Evolutionary conservation across 352 stramenopile species (phyloP).

Genomic region (Phytophthora citrophthora): DNA sequence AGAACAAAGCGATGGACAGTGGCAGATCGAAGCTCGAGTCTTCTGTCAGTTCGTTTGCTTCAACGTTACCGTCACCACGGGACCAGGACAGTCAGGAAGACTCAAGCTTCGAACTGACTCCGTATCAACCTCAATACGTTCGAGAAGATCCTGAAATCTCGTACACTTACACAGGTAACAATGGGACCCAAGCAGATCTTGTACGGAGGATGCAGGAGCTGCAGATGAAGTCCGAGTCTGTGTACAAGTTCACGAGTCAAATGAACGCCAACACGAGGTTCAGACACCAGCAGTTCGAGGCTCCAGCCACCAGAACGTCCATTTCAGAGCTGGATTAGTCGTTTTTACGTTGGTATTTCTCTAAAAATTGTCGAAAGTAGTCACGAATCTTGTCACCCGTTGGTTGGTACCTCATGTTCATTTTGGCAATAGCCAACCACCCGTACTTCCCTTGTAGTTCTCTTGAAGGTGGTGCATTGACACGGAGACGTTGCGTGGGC

Average conservation of each 20-base stretch:
- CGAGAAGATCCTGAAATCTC: slow-evolving; percentile 21
- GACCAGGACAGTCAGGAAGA: slow-evolving; percentile 28
- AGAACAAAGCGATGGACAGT: slow-evolving; percentile 15
- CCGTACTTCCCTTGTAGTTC: slow-evolving; percentile 7
- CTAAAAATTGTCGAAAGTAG: slow-evolving; percentile 1
- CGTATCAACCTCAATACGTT: slow-evolving; percentile 21
- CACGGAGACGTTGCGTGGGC: not conserved
- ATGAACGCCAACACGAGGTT: slow-evolving; percentile 35
- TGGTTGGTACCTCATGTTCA: slow-evolving; percentile 14
- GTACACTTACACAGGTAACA: slow-evolving; percentile 11
- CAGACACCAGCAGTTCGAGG: slow-evolving; percentile 21
- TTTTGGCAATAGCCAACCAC: slow-evolving; percentile 2
- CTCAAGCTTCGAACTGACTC: slow-evolving; percentile 19
- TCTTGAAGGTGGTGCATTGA: not conserved
- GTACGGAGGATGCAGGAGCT: slow-evolving; percentile 62
- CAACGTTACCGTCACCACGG: slow-evolving; percentile 19
- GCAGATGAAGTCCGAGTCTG: slow-evolving; percentile 59
- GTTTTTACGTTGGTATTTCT: slow-evolving; percentile 1
- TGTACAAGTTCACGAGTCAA: slow-evolving; percentile 66
- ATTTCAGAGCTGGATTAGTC: slow-evolving; percentile 38
- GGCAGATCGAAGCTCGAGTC: slow-evolving; percentile 24
- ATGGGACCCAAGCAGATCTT: slow-evolving; percentile 24
- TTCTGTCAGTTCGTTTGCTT: slow-evolving; percentile 22
- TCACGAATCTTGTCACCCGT: slow-evolving; percentile 4
- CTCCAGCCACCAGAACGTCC: slow-evolving; percentile 2